Evolutionary conservation across 768 basidiomycete genomes (phyloP).

Genomic region (Psilocybe subaeruginosa): DNA sequence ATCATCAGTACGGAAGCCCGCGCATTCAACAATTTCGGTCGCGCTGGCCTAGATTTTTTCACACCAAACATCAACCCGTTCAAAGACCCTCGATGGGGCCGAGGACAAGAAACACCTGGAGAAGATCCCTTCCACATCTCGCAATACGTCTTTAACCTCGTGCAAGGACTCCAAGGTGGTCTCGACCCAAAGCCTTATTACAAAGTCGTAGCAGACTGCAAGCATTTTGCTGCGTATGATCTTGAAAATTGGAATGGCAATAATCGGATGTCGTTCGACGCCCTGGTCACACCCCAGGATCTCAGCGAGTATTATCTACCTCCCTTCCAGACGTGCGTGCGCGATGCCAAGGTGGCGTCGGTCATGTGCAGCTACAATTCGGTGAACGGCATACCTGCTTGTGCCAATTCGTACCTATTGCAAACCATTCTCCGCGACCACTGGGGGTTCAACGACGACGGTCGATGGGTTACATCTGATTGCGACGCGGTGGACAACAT

Average conservation of each 20-base stretch:
- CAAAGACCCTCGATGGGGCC: conserved; percentile 66
- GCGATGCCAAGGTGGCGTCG: conserved; percentile 62
- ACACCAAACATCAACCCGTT: conserved; percentile 63
- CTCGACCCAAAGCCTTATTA: conserved; percentile 52
- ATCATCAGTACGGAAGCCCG: conserved; percentile 60
- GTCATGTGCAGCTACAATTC: conserved; percentile 69
- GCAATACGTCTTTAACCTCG: conserved; percentile 56
- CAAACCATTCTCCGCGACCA: conserved; percentile 52
- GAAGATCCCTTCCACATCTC: conserved; percentile 59
- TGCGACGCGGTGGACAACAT: conserved; percentile 59
- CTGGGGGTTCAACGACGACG: conserved; percentile 51
- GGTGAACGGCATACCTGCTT: conserved; percentile 61
- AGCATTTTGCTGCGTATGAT: conserved; percentile 64
- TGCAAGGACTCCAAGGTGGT: conserved; percentile 60
- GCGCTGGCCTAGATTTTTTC: conserved; percentile 58
- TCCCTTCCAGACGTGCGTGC: conserved; percentile 60
- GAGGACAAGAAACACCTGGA: conserved; percentile 65
- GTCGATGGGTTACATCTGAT: conserved; percentile 59
- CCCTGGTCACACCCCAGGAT: conserved; percentile 56
- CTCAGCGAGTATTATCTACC: conserved; percentile 59
- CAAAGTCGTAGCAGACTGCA: conserved; percentile 60
- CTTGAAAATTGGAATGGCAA: conserved; percentile 59
- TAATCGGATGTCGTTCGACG: conserved; percentile 52
- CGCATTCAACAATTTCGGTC: conserved; percentile 57
- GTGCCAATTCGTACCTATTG: conserved; percentile 55